Percentiles rank a stretch among this genome's conserved stretches.
Evolutionary conservation across 495 filamentous ascomycete genomes (phyloP).

Genomic region (Trichoderma asperelloides): DNA sequence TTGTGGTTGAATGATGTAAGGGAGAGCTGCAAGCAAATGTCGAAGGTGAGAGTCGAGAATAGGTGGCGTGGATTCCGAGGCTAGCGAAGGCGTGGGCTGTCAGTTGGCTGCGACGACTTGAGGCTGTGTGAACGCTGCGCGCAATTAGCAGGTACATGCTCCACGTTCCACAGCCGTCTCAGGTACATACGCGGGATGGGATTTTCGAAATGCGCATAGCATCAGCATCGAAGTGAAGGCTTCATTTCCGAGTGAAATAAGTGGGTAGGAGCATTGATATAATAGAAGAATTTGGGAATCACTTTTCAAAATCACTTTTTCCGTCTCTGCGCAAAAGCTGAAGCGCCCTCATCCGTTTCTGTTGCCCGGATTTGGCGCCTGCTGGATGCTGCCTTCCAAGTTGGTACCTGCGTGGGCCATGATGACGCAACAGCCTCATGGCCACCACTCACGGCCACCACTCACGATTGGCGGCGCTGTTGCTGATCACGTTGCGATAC

Average conservation of each 20-base stretch:
- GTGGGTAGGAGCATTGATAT: too few species aligned
- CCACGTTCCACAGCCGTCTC: not conserved
- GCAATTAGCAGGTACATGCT: not conserved
- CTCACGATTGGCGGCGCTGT: not conserved
- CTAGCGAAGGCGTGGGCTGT: not conserved
- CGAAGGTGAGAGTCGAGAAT: not conserved
- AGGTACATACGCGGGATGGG: not conserved
- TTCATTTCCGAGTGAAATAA: too few species aligned
- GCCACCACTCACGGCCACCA: not conserved
- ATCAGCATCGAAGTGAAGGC: too few species aligned
- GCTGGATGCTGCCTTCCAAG: not conserved
- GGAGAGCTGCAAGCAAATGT: not conserved
- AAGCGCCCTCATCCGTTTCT: not conserved
- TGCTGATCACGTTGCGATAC: too few species aligned
- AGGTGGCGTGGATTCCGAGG: not conserved
- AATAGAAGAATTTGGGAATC: too few species aligned
- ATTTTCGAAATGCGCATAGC: not conserved
- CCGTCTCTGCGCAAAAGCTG: too few species aligned
- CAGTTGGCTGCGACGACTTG: not conserved
- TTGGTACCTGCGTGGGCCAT: not conserved
- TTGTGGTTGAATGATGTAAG: not conserved
- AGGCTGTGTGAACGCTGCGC: not conserved
- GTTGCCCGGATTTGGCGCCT: not conserved
- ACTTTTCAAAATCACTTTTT: too few species aligned
- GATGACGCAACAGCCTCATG: constrained; percentile 1